Conservation (phyloP, 345 rosid species). For the Populus deltoides region DNA sequence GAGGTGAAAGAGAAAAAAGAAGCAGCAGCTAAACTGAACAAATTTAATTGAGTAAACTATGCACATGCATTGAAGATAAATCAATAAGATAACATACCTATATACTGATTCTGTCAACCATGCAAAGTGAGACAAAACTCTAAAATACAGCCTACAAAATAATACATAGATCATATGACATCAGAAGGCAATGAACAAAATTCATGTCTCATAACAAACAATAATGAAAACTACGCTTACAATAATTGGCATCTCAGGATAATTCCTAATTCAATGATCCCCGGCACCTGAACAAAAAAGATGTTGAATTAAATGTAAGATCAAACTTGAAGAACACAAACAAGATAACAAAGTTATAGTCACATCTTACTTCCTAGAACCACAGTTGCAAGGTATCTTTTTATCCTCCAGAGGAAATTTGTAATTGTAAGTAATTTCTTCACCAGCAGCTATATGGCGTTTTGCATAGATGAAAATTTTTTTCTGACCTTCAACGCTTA, state of each 20-base stretch:
- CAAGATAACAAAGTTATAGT: conserved; percentile 9
- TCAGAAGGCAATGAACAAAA: not conserved
- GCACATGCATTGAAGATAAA: not conserved
- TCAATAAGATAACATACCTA: not conserved
- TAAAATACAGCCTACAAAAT: conserved; percentile 14
- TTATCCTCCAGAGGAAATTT: conserved; percentile 93
- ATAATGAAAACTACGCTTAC: conserved; percentile 23
- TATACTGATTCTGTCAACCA: not conserved
- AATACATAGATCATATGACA: not conserved
- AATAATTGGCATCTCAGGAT: conserved; percentile 16
- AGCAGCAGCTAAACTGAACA: not conserved
- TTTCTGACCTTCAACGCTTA: conserved; percentile 88
- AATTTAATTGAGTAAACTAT: not conserved
- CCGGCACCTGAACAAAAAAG: conserved; percentile 63
- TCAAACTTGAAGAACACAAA: conserved; percentile 1
- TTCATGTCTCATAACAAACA: conserved; percentile 5
- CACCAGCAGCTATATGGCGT: conserved; percentile 75
- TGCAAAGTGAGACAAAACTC: conserved; percentile 2
- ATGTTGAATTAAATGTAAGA: not conserved
- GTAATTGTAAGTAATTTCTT: conserved; percentile 95
- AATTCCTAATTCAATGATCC: conserved; percentile 76
- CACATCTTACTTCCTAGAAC: conserved; percentile 75
- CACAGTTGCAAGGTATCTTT: conserved; percentile 97
- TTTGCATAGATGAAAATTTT: conserved; percentile 94
- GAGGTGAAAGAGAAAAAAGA: not conserved